These are phyloP conservation scores for Fusarium sp. DNA, from an alignment of 2,329 filamentous ascomycete species.

Conservation along the genomic window DNA sequence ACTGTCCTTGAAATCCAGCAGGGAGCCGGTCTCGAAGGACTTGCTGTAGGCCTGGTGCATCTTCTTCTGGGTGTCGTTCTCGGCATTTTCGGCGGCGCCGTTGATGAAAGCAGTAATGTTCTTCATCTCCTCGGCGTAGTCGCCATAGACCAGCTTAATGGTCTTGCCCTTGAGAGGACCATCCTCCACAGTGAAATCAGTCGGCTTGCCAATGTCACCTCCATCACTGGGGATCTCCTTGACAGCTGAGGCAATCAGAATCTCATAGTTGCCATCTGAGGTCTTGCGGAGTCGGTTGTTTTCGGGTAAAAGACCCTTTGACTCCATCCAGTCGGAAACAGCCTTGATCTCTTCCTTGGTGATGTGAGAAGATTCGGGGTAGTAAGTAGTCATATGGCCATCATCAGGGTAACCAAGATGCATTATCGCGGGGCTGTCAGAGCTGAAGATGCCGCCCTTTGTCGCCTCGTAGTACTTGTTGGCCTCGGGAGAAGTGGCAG, in stretches of 20 bases:
- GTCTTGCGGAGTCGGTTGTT: constrained; percentile 82
- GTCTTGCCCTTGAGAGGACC: constrained; percentile 75
- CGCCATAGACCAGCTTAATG: constrained; percentile 79
- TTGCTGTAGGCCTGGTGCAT: constrained; percentile 82
- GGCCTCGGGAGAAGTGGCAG: constrained; percentile 70
- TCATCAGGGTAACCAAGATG: constrained; percentile 81
- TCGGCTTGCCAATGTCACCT: constrained; percentile 77
- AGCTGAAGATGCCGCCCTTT: constrained; percentile 79
- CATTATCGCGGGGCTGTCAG: constrained; percentile 73
- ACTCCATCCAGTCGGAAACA: constrained; percentile 79
- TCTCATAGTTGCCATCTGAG: constrained; percentile 73
- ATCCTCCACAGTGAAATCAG: constrained; percentile 70
- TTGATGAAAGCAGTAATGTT: constrained; percentile 75
- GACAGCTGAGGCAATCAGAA: constrained; percentile 79
- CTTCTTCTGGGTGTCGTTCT: constrained; percentile 79
- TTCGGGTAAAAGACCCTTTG: constrained; percentile 78
- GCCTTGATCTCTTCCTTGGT: constrained; percentile 80
- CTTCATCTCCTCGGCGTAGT: constrained; percentile 79
- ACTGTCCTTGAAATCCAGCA: constrained; percentile 83
- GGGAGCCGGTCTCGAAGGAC: constrained; percentile 80
- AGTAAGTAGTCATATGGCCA: constrained; percentile 85
- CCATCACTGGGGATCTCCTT: constrained; percentile 71
- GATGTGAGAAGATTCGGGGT: constrained; percentile 80
- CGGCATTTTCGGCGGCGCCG: constrained; percentile 75
- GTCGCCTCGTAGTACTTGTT: constrained; percentile 75